phyloP scores from a whole-genome alignment of 2,329 filamentous ascomycete genomes.

The Colletotrichum liaoningense region DNA sequence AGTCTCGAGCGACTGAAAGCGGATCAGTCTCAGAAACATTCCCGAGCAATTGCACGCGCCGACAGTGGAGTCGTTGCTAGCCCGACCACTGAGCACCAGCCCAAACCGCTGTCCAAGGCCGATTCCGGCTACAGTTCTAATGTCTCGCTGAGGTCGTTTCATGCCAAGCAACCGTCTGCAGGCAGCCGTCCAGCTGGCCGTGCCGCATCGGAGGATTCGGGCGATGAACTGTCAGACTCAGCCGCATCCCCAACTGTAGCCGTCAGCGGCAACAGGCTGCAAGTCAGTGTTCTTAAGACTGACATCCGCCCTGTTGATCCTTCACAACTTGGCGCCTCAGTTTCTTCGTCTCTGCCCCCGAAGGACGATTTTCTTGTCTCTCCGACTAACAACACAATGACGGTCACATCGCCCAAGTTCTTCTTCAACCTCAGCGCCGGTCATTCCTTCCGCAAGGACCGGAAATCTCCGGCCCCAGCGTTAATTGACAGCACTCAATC shows the following conservation, averaged over 20 bases:
- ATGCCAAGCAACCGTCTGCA: constrained; percentile 43
- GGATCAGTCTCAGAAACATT: constrained; percentile 37
- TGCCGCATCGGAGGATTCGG: constrained; percentile 17
- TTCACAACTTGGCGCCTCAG: constrained; percentile 36
- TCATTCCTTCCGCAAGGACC: constrained; percentile 32
- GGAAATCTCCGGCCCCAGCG: constrained; percentile 37
- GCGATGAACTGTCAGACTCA: constrained; percentile 19
- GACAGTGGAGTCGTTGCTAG: constrained; percentile 65
- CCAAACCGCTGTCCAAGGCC: constrained; percentile 63
- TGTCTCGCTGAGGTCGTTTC: constrained; percentile 66
- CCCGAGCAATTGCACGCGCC: constrained; percentile 46
- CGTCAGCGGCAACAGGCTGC: constrained; percentile 15
- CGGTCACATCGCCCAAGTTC: constrained; percentile 19
- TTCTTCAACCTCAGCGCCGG: constrained; percentile 30
- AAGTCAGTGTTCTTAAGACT: neutral
- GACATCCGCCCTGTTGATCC: constrained; percentile 11
- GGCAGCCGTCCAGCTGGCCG: neutral
- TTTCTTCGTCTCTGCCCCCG: constrained; percentile 49
- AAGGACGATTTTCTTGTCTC: constrained; percentile 43
- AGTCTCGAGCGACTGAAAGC: constrained; percentile 38
- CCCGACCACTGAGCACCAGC: constrained; percentile 52
- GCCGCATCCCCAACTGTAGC: constrained; percentile 20
- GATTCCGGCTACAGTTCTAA: constrained; percentile 74
- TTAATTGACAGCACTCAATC: constrained; percentile 37
- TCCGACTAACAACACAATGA: constrained; percentile 9